Base-by-base conservation (phyloP, 768 basidiomycete species). In the Psilocybe subaeruginosa region DNA sequence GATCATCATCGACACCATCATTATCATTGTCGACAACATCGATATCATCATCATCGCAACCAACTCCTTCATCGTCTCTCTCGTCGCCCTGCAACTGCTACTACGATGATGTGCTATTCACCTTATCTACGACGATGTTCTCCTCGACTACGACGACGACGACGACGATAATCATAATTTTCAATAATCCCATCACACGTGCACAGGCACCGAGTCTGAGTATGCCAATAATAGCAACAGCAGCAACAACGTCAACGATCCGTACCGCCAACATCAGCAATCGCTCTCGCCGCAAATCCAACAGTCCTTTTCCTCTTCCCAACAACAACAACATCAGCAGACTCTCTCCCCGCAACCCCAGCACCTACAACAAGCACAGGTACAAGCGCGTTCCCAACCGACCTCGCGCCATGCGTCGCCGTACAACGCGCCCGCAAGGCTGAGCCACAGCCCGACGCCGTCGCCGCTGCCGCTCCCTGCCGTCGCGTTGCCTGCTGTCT, bases 361-460 rank as follows among this genome's bases (percentile, higher is more conserved):
- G 17, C 17, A 11, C 4, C 58, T 53, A 29, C 59, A 61, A 23
- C 45, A 50, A 23, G 23, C 23, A n/a, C 57, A 58, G 9, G 33
- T 19, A 8, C 60, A 56, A 31, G 11, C 37, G 17, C 63, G 43
- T 41, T 61, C 60, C 1, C 56, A 57, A 7, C 53, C 65, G 0
- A 29, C 56, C 8, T 66, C 65, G 43, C 57, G 59, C 1, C 56
- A 56, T 9, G 41, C 62, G 1, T 66, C 65, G 8, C 62, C 59
- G 2, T 59, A 64, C 23, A 55, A 33, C 5, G 30, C 58, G 11
- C 56, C 61, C 1, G 27, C 57, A 5, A 2, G 41, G 41, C 14
- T 4, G 41, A n/a, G 41, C n/a, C 41, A 43, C 14, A 43, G 41
- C 14, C 41, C 41, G 5, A n/a, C n/a, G n/a, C 41, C 41, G n/a